Conservation (phyloP, 2,329 filamentous ascomycete species). For the Xylariales sp. region DNA sequence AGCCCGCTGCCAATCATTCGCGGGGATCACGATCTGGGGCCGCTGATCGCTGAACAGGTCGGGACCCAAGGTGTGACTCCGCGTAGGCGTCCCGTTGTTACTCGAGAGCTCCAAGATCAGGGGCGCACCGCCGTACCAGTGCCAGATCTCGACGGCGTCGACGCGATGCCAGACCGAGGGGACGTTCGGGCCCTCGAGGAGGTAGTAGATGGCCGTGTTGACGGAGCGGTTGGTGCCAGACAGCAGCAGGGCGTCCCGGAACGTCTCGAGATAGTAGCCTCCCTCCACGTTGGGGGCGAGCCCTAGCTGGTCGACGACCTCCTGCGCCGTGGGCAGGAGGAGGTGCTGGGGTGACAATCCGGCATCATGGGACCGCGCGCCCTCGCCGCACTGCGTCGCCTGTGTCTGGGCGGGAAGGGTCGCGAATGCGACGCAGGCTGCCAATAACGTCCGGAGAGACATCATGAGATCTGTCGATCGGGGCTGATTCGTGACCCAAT, state of each 20-base stretch:
- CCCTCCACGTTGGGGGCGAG: slow-evolving; percentile 61
- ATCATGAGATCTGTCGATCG: slow-evolving; percentile 20
- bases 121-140: slow-evolving; percentile 65
- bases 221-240: slow-evolving; percentile 52
- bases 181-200: slow-evolving; percentile 54
- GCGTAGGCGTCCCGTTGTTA: slow-evolving; percentile 56
- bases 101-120: slow-evolving; percentile 58
- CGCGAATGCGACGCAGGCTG: slow-evolving; percentile 29
- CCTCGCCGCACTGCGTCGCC: slow-evolving; percentile 11
- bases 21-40: slow-evolving; percentile 58
- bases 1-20: slow-evolving; percentile 60
- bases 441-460: slow-evolving; percentile 19
- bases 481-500: slow-evolving; percentile 12
- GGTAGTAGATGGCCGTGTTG: slow-evolving; percentile 66
- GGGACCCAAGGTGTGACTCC: slow-evolving; percentile 54
- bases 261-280: slow-evolving; percentile 62
- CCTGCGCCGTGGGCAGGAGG: slow-evolving; percentile 52
- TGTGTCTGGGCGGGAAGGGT: slow-evolving; percentile 16
- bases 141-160: slow-evolving; percentile 64
- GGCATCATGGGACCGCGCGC: background rate
- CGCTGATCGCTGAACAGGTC: slow-evolving; percentile 56
- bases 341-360: background rate
- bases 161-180: slow-evolving; percentile 63
- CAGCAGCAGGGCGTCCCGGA: slow-evolving; percentile 53
- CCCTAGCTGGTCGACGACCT: slow-evolving; percentile 58